Base-by-base conservation (phyloP, 257 asterid genomes). In the Solanum okadae region DNA sequence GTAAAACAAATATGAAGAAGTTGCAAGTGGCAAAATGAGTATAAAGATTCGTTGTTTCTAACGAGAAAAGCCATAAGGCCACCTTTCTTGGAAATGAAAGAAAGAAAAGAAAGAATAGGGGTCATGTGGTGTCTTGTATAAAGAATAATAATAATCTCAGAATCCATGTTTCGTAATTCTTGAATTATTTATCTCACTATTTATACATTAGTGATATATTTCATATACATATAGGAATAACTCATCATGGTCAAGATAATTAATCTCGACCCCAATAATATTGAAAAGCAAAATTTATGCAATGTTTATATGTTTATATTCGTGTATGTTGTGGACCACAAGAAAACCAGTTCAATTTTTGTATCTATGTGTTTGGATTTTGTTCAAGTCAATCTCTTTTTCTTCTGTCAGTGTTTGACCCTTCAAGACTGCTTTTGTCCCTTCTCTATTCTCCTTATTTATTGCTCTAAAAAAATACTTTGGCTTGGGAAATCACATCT, bases 21-120 rank as follows among this genome's bases (percentile, higher is more conserved):
- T 25, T 40, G 72, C 29, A 49, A 46, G 63, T 29, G 59, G 88
- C 38, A 78, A 56, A 33, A 34, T 83, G 88, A 46, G 89, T 84
- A 85, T 29, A 29, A 87, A 88, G 88, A 88, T 88, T 90, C 89
- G 87, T 72, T 84, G 87, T 86, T 87, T 86, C 70, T 44, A 56
- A 90, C 40, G 89, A 90, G 90, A 75, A 87, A 87, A 88, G 88
- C 85, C 68, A 68, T 52, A 46, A 27, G 90, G 86, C 86, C 16
- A 77, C 89, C 89, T 88, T 90, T 90, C 91, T 90, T 90, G 91
- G 92, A 86, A 90, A 90, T 90, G 92, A 88, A 90, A 88, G 92
- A 90, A 87, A 86, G 88, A 81, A 81, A 59, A 85, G 52, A 20
- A 27, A 76, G 38, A 35, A 22, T 20, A 59, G 86, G 10, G 86